A percentile compares a stretch with the other conserved stretches of the same genome.
Conservation (phyloP, 306 rosid genomes). For the Ormosia emarginata region DNA sequence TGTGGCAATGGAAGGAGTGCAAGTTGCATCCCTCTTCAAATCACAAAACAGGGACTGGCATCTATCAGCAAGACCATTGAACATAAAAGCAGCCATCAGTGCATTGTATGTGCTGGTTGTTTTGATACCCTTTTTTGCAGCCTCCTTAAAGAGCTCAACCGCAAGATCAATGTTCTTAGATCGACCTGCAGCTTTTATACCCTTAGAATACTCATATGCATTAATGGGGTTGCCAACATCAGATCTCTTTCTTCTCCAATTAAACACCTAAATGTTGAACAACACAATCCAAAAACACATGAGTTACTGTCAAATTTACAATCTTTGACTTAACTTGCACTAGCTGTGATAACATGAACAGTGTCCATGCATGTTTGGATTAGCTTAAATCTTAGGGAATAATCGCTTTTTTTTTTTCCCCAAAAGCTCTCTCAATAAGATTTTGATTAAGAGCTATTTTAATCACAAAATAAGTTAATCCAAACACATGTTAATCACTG, state of each 20-base stretch:
- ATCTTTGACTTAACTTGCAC: no score
- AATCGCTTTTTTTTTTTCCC: no score
- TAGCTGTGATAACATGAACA: no score
- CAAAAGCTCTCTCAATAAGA: no score
- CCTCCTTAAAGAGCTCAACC: slow-evolving; percentile 53
- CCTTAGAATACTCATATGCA: slow-evolving; percentile 54
- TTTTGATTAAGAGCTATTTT: no score
- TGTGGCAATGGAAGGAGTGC: slow-evolving; percentile 44
- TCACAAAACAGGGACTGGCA: slow-evolving; percentile 56
- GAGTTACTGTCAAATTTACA: neutral
- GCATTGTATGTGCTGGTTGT: slow-evolving; percentile 66
- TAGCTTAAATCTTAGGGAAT: no score
- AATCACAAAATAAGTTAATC: no score
- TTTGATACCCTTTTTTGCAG: slow-evolving; percentile 45
- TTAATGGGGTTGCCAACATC: slow-evolving; percentile 29
- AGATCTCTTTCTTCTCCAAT: slow-evolving; percentile 53
- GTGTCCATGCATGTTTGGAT: no score
- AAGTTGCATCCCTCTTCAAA: slow-evolving; percentile 50
- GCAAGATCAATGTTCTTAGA: slow-evolving; percentile 52
- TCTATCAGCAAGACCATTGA: slow-evolving; percentile 47
- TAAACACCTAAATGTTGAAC: slow-evolving; percentile 48
- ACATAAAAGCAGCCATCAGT: slow-evolving; percentile 66
- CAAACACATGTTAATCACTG: no score
- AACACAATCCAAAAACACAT: neutral
- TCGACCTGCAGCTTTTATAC: slow-evolving; percentile 61